Evolutionary conservation across 495 filamentous ascomycete species (phyloP), one percentile per base, ranked within the genome.

Genomic region (Xylaria curta): DNA sequence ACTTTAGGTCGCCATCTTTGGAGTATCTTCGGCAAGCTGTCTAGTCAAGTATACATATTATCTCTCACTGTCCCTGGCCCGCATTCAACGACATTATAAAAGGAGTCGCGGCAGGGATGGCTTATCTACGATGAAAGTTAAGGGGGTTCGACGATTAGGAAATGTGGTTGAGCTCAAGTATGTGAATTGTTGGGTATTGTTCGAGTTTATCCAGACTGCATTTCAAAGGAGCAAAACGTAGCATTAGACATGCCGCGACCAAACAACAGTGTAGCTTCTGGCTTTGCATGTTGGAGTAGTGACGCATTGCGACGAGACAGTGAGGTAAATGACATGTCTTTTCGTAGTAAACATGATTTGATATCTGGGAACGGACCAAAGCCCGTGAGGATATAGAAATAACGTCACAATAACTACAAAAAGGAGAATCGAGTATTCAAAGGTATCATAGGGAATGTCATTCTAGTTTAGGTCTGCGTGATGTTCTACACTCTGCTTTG

Each of bases 391-490:
- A 38, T 38, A 60, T 10, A 38, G 21, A n/a, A n/a, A 19, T 15
- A n/a, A 49, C 10, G 28, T 4, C 46, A 46, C 6, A 24, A 36
- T 36, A 66, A 19, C 15, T 47, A 10, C 28, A 28, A 21, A 40
- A 31, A 26, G 36, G 33, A 28, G 13, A 36, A 54, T 28, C 10
- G n/a, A 44, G n/a, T 1, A 17, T 24, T 28, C 38, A 44, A 56
- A 19, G 44, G 7, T 4, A 60, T 19, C 7, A 54, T 72, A 72
- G 71, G 54, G 44, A 77, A 66, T 72, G 15, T 71, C 12, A 66
- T 70, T 74, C 61, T 74, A 6, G 64, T 69, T 56, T 74, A 73
- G 59, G 65, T 63, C 44, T 75, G 73, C 24, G 60, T 64, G 71
- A 70, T 44, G 8, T 46, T 68, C 47, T 75, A 66, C 54, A 28